phyloP scores from a whole-genome alignment of 1,139 yeast genomes.

The Yamadazyma sp. region DNA sequence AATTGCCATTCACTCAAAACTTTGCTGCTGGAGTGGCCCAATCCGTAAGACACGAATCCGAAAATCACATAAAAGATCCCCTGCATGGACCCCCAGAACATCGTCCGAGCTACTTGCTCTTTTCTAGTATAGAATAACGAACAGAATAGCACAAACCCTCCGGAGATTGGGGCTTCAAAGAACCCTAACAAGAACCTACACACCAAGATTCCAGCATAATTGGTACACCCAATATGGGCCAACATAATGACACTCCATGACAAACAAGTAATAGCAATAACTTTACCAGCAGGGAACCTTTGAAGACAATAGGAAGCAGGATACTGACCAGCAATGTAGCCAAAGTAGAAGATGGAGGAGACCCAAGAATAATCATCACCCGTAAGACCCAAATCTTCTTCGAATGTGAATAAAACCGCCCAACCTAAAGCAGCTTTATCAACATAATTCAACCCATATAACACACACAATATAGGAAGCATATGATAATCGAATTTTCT shows the following conservation, averaged over 20 bases:
- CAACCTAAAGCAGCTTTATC: conserved; percentile 49
- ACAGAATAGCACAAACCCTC: conserved; percentile 26
- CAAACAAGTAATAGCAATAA: conserved; percentile 41
- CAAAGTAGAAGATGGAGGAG: conserved; percentile 59
- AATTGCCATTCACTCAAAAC: conserved; percentile 24
- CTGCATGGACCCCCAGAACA: conserved; percentile 26
- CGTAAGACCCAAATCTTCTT: conserved; percentile 20
- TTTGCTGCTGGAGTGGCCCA: conserved; percentile 27
- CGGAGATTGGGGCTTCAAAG: conserved; percentile 35
- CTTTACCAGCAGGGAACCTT: conserved; percentile 52
- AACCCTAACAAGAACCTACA: conserved; percentile 47
- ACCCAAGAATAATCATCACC: conserved; percentile 41
- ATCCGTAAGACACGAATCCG: conserved; percentile 29
- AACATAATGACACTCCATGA: conserved; percentile 52
- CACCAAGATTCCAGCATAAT: conserved; percentile 49
- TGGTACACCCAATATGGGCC: conserved; percentile 42
- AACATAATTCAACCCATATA: conserved; percentile 19
- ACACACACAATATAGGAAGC: conserved; percentile 17
- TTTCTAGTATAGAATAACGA: conserved; percentile 21
- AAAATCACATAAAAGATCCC: conserved; percentile 31
- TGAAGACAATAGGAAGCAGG: conserved; percentile 54
- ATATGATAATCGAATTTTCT: conserved; percentile 19
- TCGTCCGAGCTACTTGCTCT: conserved; percentile 35
- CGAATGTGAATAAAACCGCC: conserved; percentile 23
- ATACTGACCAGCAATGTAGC: conserved; percentile 50